phyloP scores from a whole-genome alignment of 345 rosid genomes.

The Eucalyptus curtisii region DNA sequence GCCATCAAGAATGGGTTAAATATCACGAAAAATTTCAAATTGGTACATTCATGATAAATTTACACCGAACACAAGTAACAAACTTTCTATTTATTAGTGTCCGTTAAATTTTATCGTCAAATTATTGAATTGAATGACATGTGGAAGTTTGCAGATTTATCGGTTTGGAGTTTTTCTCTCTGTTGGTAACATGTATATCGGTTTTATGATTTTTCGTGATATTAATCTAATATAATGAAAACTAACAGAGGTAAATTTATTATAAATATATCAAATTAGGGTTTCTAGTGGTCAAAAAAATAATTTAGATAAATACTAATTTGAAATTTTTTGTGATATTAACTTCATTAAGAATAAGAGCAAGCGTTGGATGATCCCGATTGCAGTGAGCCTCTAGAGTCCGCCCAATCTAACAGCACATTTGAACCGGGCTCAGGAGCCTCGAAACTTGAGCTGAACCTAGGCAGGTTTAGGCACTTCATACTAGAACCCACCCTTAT shows the following conservation, averaged over 20 bases:
- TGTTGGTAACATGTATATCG: fast-evolving
- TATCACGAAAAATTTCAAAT: fast-evolving
- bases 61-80: fast-evolving
- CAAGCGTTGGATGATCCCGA: background rate
- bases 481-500: background rate
- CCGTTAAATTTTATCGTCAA: fast-evolving
- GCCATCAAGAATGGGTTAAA: background rate
- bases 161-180: no score
- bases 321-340: fast-evolving
- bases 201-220: fast-evolving
- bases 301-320: no score
- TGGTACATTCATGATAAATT: fast-evolving
- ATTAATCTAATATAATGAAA: no score
- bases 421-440: background rate
- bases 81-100: fast-evolving
- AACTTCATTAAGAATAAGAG: background rate
- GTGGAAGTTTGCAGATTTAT: fast-evolving
- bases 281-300: no score
- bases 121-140: fast-evolving
- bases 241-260: fast-evolving
- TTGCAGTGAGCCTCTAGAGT: background rate
- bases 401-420: background rate
- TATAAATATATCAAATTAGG: fast-evolving
- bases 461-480: background rate
- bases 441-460: background rate